Evolutionary conservation across 2,329 filamentous ascomycete species (phyloP).

Genomic region (Acrodontium crateriforme): DNA sequence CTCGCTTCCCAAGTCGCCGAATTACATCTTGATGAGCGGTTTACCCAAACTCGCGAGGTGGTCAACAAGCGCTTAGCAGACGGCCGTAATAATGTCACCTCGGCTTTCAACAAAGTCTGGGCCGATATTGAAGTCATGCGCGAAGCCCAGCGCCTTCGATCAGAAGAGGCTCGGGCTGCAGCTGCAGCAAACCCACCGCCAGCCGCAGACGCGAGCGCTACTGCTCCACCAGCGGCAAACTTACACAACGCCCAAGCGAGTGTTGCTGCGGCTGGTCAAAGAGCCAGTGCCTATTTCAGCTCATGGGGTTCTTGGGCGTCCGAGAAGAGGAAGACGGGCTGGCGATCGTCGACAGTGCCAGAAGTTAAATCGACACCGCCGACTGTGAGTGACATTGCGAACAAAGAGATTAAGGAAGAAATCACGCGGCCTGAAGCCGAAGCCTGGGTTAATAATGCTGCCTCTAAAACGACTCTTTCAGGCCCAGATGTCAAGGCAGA

Average conservation of each 20-base stretch:
- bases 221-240: slow-evolving; percentile 15
- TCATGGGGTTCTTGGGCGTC: slow-evolving; percentile 53
- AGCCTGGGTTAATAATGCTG: too few relatives aligned
- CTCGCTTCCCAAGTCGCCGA: slow-evolving; percentile 87
- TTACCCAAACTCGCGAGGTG: slow-evolving; percentile 70
- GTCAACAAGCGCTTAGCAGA: slow-evolving; percentile 81
- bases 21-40: slow-evolving; percentile 79
- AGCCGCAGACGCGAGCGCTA: slow-evolving; percentile 4
- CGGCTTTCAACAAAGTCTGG: slow-evolving; percentile 77
- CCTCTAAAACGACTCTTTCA: too few relatives aligned
- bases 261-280: slow-evolving; percentile 38
- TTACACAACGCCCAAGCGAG: slow-evolving; percentile 41
- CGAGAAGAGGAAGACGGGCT: slow-evolving; percentile 55
- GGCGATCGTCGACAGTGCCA: slow-evolving; percentile 5
- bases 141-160: slow-evolving; percentile 53
- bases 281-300: slow-evolving; percentile 48
- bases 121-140: slow-evolving; percentile 74
- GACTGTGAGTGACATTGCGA: slow-evolving; percentile 1
- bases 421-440: too few relatives aligned
- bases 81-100: slow-evolving; percentile 75
- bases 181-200: slow-evolving; percentile 10
- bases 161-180: slow-evolving; percentile 40
- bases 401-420: neutral
- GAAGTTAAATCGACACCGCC: slow-evolving; percentile 1
- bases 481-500: too few relatives aligned